Evolutionary conservation across 2,329 filamentous ascomycete genomes (phyloP), one percentile per base, ranked within the genome.

Genomic region (Lachnellula arida): DNA sequence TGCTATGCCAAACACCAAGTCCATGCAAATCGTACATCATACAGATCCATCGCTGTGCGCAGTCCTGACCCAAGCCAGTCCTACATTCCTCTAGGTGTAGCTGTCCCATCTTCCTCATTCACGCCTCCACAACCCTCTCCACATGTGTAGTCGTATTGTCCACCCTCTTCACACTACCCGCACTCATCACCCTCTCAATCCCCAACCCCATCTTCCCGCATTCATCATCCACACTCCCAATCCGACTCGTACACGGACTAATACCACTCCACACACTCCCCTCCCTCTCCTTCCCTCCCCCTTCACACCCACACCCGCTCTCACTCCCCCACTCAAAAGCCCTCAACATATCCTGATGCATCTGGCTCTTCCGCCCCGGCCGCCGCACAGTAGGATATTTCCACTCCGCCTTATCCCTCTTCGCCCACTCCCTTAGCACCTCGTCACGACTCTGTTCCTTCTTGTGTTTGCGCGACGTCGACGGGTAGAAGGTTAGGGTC

Each of bases 301-400:
- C 35, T 3, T 55, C 56, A 37, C 55, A 54, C 14, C 57, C 37
- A 35, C 56, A 42, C 25, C 37, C 47, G 39, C 52, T 49, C 5
- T 52, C 44, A 23, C 55, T 54, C 17, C 49, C 56, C 51, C 53
- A 60, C 42, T 63, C 60, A 23, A 63, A 65, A 12, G 52, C 42
- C 46, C 60, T 43, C 40, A 65, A 23, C 9, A 59, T 14, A 49
- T 65, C 59, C 35, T 63, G 60, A 53, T 62, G 58, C 3, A 54
- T 35, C 49, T 61, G 56, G 23, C 54, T 55, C 22, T 60, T 55
- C 28, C 50, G 53, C 12, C 52, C 43, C 4, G 47, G 34, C 6
- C 40, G 15, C 17, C 46, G 53, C 22, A 35, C 35, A 5, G 25
- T 57, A 2, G 60, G 59, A n/a, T 39, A 34, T 22, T 54, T 55